Percentiles rank a stretch among this genome's conserved stretches.
These are phyloP conservation scores for Gracilariopsis chorda DNA, from an alignment of 23 red algal species.

Conservation along the genomic window DNA sequence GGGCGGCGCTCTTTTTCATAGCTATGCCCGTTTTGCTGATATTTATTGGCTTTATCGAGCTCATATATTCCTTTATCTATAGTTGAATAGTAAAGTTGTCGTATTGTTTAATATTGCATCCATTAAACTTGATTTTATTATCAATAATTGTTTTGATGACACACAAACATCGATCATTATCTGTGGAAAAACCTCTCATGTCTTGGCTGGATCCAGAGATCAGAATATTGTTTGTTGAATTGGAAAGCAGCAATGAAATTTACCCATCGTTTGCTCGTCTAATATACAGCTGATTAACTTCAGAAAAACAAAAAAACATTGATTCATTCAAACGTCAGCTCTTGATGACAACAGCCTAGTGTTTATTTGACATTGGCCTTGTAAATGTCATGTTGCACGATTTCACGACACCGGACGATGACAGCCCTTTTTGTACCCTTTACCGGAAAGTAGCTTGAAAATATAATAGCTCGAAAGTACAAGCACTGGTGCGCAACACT, in stretches of 20 bases:
- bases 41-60: neutral
- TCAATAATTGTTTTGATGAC: neutral
- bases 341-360: neutral
- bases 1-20: neutral
- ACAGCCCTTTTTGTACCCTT: no score
- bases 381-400: no score
- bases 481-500: no score
- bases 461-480: no score
- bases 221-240: neutral
- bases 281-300: neutral
- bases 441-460: no score
- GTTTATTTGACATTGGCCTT: no score
- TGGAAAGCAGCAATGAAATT: neutral
- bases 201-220: neutral
- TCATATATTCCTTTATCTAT: neutral
- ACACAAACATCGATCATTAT: neutral
- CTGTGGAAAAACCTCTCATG: neutral
- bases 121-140: neutral
- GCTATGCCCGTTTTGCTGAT: neutral
- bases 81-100: neutral
- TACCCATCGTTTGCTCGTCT: neutral
- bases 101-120: neutral
- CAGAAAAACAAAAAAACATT: neutral
- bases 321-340: neutral
- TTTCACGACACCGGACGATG: no score